phyloP scores from a whole-genome alignment of 306 rosid genomes.

The Vigna angularis region DNA sequence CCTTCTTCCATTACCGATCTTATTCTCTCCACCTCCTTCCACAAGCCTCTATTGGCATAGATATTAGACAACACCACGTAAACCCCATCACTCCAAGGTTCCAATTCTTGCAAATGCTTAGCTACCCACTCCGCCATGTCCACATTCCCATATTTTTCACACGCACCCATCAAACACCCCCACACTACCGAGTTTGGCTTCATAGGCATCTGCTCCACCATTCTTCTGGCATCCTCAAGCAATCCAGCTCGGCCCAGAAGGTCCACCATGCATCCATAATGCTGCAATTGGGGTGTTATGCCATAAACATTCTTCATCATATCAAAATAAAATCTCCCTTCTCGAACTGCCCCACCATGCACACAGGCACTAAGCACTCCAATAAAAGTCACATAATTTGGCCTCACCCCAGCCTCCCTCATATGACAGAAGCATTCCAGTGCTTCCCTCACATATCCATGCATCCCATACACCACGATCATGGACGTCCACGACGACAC shows the following conservation, averaged over 20 bases:
- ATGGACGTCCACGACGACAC: slow-evolving; percentile 84
- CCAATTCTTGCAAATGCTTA: slow-evolving; percentile 71
- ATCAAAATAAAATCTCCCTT: slow-evolving; percentile 67
- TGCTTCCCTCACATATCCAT: slow-evolving; percentile 74
- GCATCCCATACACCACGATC: slow-evolving; percentile 85
- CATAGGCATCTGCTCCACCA: slow-evolving; percentile 86
- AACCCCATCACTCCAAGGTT: slow-evolving; percentile 79
- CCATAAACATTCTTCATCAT: slow-evolving; percentile 69
- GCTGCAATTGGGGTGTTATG: slow-evolving; percentile 64
- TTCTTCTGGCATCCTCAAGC: slow-evolving; percentile 67
- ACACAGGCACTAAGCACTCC: slow-evolving; percentile 84
- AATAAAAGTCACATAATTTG: slow-evolving; percentile 73
- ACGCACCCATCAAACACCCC: slow-evolving; percentile 85
- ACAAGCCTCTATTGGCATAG: slow-evolving; percentile 70
- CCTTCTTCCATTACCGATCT: slow-evolving; percentile 62
- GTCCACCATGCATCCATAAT: slow-evolving; percentile 89
- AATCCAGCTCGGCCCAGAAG: slow-evolving; percentile 75
- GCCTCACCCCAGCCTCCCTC: slow-evolving; percentile 69
- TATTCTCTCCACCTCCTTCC: slow-evolving; percentile 73
- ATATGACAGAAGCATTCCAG: slow-evolving; percentile 64
- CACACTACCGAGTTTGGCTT: slow-evolving; percentile 72
- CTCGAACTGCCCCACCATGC: slow-evolving; percentile 72
- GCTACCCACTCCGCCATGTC: slow-evolving; percentile 85
- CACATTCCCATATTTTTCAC: slow-evolving; percentile 82
- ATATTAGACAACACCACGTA: slow-evolving; percentile 78